Percentiles rank a stretch among this genome's conserved stretches.
These are phyloP conservation scores for Pholiota microspora DNA, from an alignment of 768 basidiomycete genomes.

Conservation along the genomic window DNA sequence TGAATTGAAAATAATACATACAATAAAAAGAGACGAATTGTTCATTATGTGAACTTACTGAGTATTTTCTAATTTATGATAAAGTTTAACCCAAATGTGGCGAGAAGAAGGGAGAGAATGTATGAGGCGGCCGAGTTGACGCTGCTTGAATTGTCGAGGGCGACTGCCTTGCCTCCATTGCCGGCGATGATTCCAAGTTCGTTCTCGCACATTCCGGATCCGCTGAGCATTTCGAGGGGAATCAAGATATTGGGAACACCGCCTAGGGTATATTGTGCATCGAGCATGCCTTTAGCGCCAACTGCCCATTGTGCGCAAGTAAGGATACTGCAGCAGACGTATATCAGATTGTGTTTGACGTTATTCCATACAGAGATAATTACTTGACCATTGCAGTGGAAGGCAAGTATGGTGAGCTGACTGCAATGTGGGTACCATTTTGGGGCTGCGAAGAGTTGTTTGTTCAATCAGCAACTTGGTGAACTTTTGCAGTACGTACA, in stretches of 20 bases:
- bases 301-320: constrained; percentile 68
- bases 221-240: constrained; percentile 33
- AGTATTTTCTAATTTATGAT: background rate
- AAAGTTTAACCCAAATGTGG: background rate
- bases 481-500: too few relatives aligned
- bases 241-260: constrained; percentile 59
- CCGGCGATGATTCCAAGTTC: constrained; percentile 18
- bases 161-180: constrained; percentile 21
- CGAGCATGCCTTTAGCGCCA: constrained; percentile 61
- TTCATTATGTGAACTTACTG: background rate
- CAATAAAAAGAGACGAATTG: background rate
- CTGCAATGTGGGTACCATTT: constrained; percentile 52
- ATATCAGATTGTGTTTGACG: constrained; percentile 2
- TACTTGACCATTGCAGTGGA: constrained; percentile 57
- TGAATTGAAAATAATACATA: constrained; percentile 1
- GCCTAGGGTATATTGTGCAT: constrained; percentile 61
- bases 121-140: constrained; percentile 3
- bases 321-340: constrained; percentile 42
- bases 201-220: constrained; percentile 38
- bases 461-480: too few relatives aligned
- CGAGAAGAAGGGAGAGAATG: constrained; percentile 1
- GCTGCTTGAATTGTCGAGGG: constrained; percentile 11
- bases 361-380: too few relatives aligned
- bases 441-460: constrained; percentile 44
- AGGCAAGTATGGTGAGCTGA: constrained; percentile 51